Evolutionary conservation across 768 basidiomycete species (phyloP).

Genomic region (Suillus americanus): DNA sequence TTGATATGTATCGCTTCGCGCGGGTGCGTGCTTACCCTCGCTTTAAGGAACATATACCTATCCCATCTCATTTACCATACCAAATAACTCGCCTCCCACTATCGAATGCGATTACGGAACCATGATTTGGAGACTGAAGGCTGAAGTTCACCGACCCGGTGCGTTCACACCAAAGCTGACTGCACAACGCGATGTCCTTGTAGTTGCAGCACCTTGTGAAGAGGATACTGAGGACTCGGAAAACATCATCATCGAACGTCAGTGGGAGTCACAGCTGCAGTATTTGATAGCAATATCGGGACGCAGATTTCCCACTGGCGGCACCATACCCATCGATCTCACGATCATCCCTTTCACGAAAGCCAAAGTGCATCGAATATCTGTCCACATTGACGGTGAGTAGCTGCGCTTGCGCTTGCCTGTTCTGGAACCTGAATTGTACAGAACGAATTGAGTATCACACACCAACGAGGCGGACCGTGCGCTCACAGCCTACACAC

Average conservation of each 20-base stretch:
- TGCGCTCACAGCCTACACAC: slow-evolving; percentile 64
- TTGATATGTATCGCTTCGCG: neutral
- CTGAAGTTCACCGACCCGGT: slow-evolving; percentile 83
- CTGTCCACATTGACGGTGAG: slow-evolving; percentile 77
- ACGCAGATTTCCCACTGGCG: slow-evolving; percentile 86
- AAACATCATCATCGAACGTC: slow-evolving; percentile 79
- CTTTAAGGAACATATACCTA: slow-evolving; percentile 85
- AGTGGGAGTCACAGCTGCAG: slow-evolving; percentile 89
- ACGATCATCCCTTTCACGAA: slow-evolving; percentile 87
- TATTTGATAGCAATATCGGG: slow-evolving; percentile 79
- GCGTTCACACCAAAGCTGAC: slow-evolving; percentile 76
- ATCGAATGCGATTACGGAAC: slow-evolving; percentile 74
- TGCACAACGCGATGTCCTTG: slow-evolving; percentile 66
- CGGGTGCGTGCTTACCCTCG: slow-evolving; percentile 4
- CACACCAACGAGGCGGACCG: slow-evolving; percentile 62
- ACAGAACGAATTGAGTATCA: slow-evolving; percentile 83
- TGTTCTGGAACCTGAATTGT: neutral
- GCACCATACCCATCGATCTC: slow-evolving; percentile 73
- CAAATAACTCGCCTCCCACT: slow-evolving; percentile 76
- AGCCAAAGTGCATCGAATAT: slow-evolving; percentile 76
- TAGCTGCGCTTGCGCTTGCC: neutral
- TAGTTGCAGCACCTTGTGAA: slow-evolving; percentile 75
- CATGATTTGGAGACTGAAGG: slow-evolving; percentile 78
- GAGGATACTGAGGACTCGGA: slow-evolving; percentile 82
- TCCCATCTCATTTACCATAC: slow-evolving; percentile 90